Evolutionary conservation across 1,284 basidiomycete genomes (phyloP), one percentile per base, ranked within the genome.

Genomic region (Schizophyllum commune): DNA sequence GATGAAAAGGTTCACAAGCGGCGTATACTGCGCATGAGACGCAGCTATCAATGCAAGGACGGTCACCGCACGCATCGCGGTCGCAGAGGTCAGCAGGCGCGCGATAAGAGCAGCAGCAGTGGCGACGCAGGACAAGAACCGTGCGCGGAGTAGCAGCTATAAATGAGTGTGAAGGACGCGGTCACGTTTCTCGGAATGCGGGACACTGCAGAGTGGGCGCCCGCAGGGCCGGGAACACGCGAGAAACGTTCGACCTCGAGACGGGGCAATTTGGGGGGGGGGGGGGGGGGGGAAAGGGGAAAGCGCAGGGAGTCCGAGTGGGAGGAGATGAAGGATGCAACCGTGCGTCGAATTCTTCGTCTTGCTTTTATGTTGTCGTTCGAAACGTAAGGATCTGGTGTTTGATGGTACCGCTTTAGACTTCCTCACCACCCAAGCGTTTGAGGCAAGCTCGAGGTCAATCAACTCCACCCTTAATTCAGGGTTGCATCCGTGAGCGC

Each of bases 1-100:
- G 57, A 81, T 81, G 68, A 82, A 81, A 5, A 81, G 68, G 60
- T 82, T 79, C 0, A 79, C 79, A 4, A 79, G 66, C 27, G 74
- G 74, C 1, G 77, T 80, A 9, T 79, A 63, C 27, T 69, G 63
- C 8, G 61, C 61, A 6, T 8, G 13, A 17, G 39, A 47, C 39
- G 39, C 39, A 11, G 39, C 39, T 2, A 47, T 17, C 9, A 47
- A 17, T 2, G 39, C 3, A 39, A 39, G 34, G 39, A 47, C 9
- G 3, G 39, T 47, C 27, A 17, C 39, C 17, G 39, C 39, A 17
- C 39, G 39, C 39, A 47, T 47, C 39, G 39, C 17, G 13, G 39
- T 27, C 27, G 27, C 27, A 47, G 17, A 47, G 39, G 17, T 47
- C 39, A 17, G 5, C 27, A 11, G 39, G 3, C 39, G 39, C 39